phyloP scores from a whole-genome alignment of 148 eudicot genomes.

The Camellia granthamiana region DNA sequence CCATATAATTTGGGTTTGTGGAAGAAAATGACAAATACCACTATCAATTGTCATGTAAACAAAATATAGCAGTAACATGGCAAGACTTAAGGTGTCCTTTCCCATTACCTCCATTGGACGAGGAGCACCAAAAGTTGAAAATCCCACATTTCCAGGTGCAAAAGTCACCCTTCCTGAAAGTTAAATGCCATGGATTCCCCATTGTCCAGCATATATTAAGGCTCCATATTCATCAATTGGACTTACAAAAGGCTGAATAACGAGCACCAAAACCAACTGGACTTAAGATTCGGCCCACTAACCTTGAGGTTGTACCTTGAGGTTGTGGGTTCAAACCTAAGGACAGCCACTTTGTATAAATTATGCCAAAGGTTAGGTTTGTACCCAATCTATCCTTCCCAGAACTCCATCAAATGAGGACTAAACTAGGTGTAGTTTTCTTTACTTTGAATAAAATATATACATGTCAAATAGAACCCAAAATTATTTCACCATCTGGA shows the following conservation, averaged over 20 bases:
- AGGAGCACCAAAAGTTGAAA: slow-evolving; percentile 87
- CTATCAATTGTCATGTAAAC: background rate
- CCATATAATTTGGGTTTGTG: slow-evolving; percentile 72
- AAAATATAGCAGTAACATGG: background rate
- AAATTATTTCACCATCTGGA: background rate
- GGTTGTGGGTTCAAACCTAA: too few relatives aligned
- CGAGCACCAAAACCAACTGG: background rate
- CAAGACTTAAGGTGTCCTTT: background rate
- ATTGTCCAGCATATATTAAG: slow-evolving; percentile 72
- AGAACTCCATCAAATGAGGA: too few relatives aligned
- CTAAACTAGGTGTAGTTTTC: too few relatives aligned
- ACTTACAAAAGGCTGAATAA: slow-evolving; percentile 48
- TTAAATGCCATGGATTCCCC: slow-evolving; percentile 80
- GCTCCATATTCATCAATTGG: slow-evolving; percentile 82
- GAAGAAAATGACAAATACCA: background rate
- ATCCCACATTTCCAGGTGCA: slow-evolving; percentile 86
- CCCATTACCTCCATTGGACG: slow-evolving; percentile 74
- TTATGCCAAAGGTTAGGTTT: too few relatives aligned
- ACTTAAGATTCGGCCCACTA: too few relatives aligned
- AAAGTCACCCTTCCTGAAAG: slow-evolving; percentile 93
- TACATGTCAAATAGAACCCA: background rate
- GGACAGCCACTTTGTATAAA: too few relatives aligned
- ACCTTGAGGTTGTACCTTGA: too few relatives aligned
- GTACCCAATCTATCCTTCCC: too few relatives aligned
- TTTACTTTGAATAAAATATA: too few relatives aligned